Evolutionary conservation across 2,329 filamentous ascomycete genomes (phyloP), one percentile per base, ranked within the genome.

Genomic region (Sarocladium kiliense): DNA sequence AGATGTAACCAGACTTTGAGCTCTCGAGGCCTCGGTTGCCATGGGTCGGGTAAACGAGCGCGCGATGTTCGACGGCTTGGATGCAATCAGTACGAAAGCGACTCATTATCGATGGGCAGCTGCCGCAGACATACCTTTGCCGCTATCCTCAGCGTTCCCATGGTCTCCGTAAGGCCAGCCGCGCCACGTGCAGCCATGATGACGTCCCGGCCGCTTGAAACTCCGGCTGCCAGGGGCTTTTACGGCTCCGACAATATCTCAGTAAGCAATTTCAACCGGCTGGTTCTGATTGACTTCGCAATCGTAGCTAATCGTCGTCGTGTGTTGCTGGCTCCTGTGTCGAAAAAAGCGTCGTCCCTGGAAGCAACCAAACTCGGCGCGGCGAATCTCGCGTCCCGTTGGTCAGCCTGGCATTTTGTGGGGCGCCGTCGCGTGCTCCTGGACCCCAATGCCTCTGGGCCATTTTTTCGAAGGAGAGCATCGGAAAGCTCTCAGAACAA

Each of bases 31-130:
- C 25, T 79, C 77, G 53, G 83, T 82, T 36, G 82, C 81, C 75
- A 84, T 81, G 60, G 79, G 76, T 57, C 81, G 74, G 51, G 74
- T 69, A 55, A 80, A 76, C n/a, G 71, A 66, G 64, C 66, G 74
- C 62, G 68, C 61, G 11, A 66, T 36, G n/a, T 59, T 56, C 44
- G 62, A 70, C 54, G 69, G 66, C 66, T 75, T 23, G 19, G 19
- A 68, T 53, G 53, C 34, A 21, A 9, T 51, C 5, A 32, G 18
- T 44, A 25, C n/a, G 36, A 39, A 5, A 19, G 5, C 9, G 12
- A 19, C 12, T 6, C 7, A 39, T n/a, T 19, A 39, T 39, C 36
- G n/a, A 12, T 12, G 1, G 7, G 30, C 3, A 21, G 9, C n/a
- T 19, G 21, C 3, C 21, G 23, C 12, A 49, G 53, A 55, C 64